phyloP scores from a whole-genome alignment of 441 rosid species.

The Jatropha multifida region DNA sequence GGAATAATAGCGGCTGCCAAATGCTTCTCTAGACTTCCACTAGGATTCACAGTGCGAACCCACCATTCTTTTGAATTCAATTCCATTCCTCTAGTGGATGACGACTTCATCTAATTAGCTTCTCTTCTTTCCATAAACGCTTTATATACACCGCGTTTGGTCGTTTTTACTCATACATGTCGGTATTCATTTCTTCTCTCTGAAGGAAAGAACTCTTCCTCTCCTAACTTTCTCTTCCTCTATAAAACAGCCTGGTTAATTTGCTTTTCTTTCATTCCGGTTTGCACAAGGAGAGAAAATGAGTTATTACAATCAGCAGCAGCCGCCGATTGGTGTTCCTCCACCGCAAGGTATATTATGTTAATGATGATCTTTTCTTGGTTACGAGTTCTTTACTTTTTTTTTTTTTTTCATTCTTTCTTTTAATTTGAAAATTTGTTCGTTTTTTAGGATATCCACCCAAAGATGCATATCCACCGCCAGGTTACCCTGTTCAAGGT shows the following conservation, averaged over 20 bases:
- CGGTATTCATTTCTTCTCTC: not conserved
- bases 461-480: conserved; percentile 74
- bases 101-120: not conserved
- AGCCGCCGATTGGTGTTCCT: conserved; percentile 67
- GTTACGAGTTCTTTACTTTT: not conserved
- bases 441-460: conserved; percentile 54
- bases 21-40: not conserved
- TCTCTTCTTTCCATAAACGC: not conserved
- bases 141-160: too few species aligned
- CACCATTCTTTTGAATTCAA: too few species aligned
- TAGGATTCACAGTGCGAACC: too few species aligned
- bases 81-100: not conserved
- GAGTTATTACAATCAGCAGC: conserved; percentile 59
- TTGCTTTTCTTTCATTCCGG: not conserved
- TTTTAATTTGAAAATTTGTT: not conserved
- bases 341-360: conserved; percentile 58
- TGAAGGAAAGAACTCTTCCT: not conserved
- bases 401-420: not conserved
- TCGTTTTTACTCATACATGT: not conserved
- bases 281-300: conserved; percentile 24
- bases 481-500: conserved; percentile 64
- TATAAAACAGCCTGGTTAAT: not conserved
- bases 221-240: not conserved
- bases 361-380: too few species aligned
- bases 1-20: not conserved